phyloP scores from a whole-genome alignment of 2,329 filamentous ascomycete genomes.

The Verticillium tricorpus region DNA sequence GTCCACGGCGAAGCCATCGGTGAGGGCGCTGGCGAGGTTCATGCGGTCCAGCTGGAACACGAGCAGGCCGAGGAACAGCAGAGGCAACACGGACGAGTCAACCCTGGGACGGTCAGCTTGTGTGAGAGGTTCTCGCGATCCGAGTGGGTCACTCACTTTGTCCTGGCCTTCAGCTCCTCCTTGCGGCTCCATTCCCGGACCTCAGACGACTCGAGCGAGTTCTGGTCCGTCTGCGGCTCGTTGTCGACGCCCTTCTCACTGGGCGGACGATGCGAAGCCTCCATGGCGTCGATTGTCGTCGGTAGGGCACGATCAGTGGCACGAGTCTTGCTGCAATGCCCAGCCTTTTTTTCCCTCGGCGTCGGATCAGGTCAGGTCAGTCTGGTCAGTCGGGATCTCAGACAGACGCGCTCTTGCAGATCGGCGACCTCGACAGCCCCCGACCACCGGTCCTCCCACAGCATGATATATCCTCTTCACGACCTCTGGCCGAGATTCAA shows the following conservation, averaged over 20 bases:
- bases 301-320: not conserved
- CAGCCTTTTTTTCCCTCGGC: not conserved
- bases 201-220: slow-evolving; percentile 2
- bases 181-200: slow-evolving; percentile 10
- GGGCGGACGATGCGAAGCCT: not conserved
- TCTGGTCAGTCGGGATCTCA: not conserved
- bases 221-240: slow-evolving; percentile 10
- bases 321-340: not conserved
- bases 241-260: slow-evolving; percentile 4
- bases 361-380: not conserved
- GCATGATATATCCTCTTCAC: not conserved
- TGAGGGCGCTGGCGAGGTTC: slow-evolving; percentile 46
- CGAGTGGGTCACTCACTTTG: slow-evolving; percentile 9
- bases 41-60: slow-evolving; percentile 49
- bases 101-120: slow-evolving; percentile 25
- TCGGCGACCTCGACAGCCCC: not conserved
- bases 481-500: not conserved
- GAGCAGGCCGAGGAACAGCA: slow-evolving; percentile 44
- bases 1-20: slow-evolving; percentile 38
- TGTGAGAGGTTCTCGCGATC: not conserved
- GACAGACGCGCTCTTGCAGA: not conserved
- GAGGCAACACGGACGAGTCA: slow-evolving; percentile 40
- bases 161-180: slow-evolving; percentile 13
- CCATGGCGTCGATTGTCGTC: not conserved
- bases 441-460: not conserved